Evolutionary conservation across 2,329 filamentous ascomycete species (phyloP).

Genomic region (Colletotrichum brevisporum): DNA sequence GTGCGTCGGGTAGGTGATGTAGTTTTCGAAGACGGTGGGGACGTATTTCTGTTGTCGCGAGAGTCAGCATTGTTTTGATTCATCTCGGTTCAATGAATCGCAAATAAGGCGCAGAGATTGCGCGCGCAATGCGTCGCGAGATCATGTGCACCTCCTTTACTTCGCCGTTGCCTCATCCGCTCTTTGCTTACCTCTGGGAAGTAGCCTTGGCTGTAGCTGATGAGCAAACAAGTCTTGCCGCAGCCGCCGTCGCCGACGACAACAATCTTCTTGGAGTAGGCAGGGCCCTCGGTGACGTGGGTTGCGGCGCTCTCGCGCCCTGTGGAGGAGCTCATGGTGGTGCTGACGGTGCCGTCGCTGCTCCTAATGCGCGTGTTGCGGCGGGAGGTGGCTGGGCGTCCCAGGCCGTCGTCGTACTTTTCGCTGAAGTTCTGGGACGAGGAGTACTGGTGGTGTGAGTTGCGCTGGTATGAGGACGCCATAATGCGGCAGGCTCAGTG

Average conservation of each 20-base stretch:
- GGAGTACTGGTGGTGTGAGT: slow-evolving; percentile 62
- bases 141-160: background rate
- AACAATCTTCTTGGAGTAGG: slow-evolving; percentile 99
- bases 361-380: slow-evolving; percentile 73
- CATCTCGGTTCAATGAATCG: slow-evolving; percentile 2
- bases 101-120: background rate
- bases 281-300: slow-evolving; percentile 88
- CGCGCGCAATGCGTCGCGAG: background rate
- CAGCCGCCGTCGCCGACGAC: slow-evolving; percentile 98
- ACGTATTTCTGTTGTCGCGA: slow-evolving; percentile 88
- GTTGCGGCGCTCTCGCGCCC: slow-evolving; percentile 85
- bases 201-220: slow-evolving; percentile 98
- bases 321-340: slow-evolving; percentile 81
- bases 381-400: slow-evolving; percentile 47
- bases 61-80: slow-evolving; percentile 33
- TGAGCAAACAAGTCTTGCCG: slow-evolving; percentile 97
- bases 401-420: slow-evolving; percentile 54
- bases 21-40: slow-evolving; percentile 99
- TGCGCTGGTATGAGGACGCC: slow-evolving; percentile 67
- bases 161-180: no score
- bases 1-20: slow-evolving; percentile 97
- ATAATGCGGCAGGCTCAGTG: slow-evolving; percentile 51
- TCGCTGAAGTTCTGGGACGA: slow-evolving; percentile 55
- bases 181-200: slow-evolving; percentile 87
- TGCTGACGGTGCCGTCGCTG: slow-evolving; percentile 93